Evolutionary conservation across 139 green algal genomes (phyloP).

Genomic region (Desmodesmus armatus): DNA sequence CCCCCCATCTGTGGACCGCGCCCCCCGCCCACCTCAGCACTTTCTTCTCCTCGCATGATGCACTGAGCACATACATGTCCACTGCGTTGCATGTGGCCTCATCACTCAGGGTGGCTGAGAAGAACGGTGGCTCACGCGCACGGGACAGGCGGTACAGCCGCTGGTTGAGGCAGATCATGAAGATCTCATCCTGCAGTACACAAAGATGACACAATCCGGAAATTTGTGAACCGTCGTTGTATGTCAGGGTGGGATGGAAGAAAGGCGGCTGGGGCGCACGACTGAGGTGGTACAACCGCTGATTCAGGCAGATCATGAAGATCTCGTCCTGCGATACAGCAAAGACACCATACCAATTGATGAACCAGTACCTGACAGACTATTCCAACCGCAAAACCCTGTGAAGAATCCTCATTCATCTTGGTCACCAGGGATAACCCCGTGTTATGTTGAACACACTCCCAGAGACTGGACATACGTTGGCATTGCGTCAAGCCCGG

Average conservation of each 20-base stretch:
- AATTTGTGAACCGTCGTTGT: neutral
- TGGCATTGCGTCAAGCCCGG: too few species aligned
- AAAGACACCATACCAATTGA: too few species aligned
- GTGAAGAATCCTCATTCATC: too few species aligned
- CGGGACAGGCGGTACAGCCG: conserved; percentile 83
- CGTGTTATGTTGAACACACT: too few species aligned
- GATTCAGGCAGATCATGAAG: conserved; percentile 77
- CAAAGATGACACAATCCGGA: neutral
- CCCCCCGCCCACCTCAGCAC: conserved; percentile 26
- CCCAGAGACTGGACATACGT: too few species aligned
- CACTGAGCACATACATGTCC: conserved; percentile 54
- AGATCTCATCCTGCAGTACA: conserved; percentile 61
- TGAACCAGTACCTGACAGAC: too few species aligned
- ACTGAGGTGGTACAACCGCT: conserved; percentile 81
- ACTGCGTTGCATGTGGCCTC: conserved; percentile 63
- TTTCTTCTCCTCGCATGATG: conserved; percentile 44
- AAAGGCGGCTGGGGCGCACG: conserved; percentile 74
- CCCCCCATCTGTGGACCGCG: too few species aligned
- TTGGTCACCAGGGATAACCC: too few species aligned
- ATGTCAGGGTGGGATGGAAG: neutral
- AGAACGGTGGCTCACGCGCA: conserved; percentile 75
- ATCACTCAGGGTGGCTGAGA: conserved; percentile 53
- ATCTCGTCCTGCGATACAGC: conserved; percentile 68
- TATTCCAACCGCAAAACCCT: too few species aligned
- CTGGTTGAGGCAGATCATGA: conserved; percentile 76